Evolutionary conservation across 768 basidiomycete genomes (phyloP).

Genomic region (Steccherinum ochraceum): DNA sequence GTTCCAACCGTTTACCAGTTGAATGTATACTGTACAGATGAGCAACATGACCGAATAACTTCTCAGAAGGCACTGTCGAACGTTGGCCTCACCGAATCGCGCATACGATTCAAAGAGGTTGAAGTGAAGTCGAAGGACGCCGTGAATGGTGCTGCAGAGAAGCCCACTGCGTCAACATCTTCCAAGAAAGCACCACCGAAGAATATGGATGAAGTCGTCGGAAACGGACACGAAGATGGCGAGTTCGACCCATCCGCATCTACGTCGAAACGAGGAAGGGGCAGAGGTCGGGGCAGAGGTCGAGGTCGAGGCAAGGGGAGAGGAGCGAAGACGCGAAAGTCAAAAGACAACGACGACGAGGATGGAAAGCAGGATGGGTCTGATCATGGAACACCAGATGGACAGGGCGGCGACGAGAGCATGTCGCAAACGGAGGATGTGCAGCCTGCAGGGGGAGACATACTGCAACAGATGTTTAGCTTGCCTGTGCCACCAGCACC

Average conservation of each 20-base stretch:
- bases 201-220: not conserved
- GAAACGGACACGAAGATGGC: not conserved
- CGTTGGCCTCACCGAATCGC: slow-evolving; percentile 56
- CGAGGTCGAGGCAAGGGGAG: not conserved
- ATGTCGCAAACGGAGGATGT: too few species aligned
- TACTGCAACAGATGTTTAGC: too few species aligned
- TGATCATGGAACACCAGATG: too few species aligned
- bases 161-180: not conserved
- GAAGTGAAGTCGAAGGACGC: slow-evolving; percentile 41
- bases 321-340: not conserved
- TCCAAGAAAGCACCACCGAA: not conserved
- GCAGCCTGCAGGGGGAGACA: too few species aligned
- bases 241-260: not conserved
- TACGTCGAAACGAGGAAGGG: not conserved
- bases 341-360: not conserved
- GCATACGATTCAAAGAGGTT: slow-evolving; percentile 70
- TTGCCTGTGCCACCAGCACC: too few species aligned
- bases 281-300: not conserved
- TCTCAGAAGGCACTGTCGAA: slow-evolving; percentile 41
- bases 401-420: too few species aligned
- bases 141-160: not conserved
- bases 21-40: slow-evolving; percentile 26
- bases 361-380: not conserved
- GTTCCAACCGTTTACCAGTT: too few species aligned
- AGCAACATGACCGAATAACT: slow-evolving; percentile 38